These are phyloP conservation scores for Alternaria alternata DNA, from an alignment of 2,329 filamentous ascomycete species.

Conservation along the genomic window DNA sequence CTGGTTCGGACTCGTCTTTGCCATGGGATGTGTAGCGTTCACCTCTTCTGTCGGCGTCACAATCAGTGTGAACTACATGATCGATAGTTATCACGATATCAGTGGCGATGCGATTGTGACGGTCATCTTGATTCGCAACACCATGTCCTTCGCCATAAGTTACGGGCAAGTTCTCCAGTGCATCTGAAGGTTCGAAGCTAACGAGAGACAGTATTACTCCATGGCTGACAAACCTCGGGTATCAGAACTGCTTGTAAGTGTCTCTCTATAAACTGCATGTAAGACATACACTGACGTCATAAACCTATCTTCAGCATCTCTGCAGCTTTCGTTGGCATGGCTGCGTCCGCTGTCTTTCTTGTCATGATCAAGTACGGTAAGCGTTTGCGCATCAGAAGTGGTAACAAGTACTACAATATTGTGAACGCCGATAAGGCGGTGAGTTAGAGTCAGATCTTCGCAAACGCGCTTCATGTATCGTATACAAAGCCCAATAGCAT, in stretches of 20 bases:
- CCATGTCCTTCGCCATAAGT: constrained; percentile 59
- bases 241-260: constrained; percentile 46
- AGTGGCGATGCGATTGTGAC: constrained; percentile 60
- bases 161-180: constrained; percentile 51
- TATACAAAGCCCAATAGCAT: neutral
- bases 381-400: constrained; percentile 37
- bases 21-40: constrained; percentile 51
- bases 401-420: constrained; percentile 47
- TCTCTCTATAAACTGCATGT: no score
- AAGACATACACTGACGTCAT: no score
- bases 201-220: constrained; percentile 48
- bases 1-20: constrained; percentile 60
- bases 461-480: neutral
- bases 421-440: constrained; percentile 21
- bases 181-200: neutral
- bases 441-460: neutral
- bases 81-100: constrained; percentile 60
- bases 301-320: constrained; percentile 30
- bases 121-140: constrained; percentile 60
- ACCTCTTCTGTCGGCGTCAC: constrained; percentile 51
- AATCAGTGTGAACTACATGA: constrained; percentile 56
- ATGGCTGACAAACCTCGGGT: constrained; percentile 54
- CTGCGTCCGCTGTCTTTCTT: constrained; percentile 51
- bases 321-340: constrained; percentile 55
- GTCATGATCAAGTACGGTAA: constrained; percentile 61